Evolutionary conservation across 495 filamentous ascomycete genomes (phyloP), one percentile per base, ranked within the genome.

Genomic region (Penicillium lividum): DNA sequence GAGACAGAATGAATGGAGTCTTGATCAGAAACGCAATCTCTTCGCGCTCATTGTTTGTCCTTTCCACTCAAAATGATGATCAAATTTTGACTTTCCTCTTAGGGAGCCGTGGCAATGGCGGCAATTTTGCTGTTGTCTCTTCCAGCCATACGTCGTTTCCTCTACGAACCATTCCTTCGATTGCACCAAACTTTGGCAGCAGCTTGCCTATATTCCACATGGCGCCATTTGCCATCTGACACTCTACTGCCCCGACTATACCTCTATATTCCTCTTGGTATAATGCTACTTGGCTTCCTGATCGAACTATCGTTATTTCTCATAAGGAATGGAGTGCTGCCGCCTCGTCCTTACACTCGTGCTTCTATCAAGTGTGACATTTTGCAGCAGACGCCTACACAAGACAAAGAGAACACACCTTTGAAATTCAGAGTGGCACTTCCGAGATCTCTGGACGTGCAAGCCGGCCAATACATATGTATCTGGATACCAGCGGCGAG

Each of bases 261-360:
- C 45, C 42, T 76, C 13, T 68, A 64, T 27, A 44, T 74, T 53
- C 56, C 59, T n/a, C n/a, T n/a, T n/a, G n/a, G n/a, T n/a, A n/a
- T n/a, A n/a, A n/a, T n/a, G n/a, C n/a, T n/a, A 46, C 57, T 68
- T 25, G 64, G 63, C 0, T 53, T 58, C 29, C 43, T 64, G 31
- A 36, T 60, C 15, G 44, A 74, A 54, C 10, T 58, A 8, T 51
- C 61, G 9, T 52, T 60, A 8, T 46, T 60, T 50, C 22, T 71
- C 7, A 66, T 70, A 56, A 51, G 54, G 11, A 61, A 61, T 45
- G 36, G 59, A 2, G 22, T 61, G 10, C 31, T 61, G 7, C 42
- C 43, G 5, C 15, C 58, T 9, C 18, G 46, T 9, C 48, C 46
- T 18, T 52, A 60, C 40, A 13, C 58, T 47, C 34, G 53, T 44